Evolutionary conservation across 345 rosid species (phyloP).

Genomic region (Viola odorata): DNA sequence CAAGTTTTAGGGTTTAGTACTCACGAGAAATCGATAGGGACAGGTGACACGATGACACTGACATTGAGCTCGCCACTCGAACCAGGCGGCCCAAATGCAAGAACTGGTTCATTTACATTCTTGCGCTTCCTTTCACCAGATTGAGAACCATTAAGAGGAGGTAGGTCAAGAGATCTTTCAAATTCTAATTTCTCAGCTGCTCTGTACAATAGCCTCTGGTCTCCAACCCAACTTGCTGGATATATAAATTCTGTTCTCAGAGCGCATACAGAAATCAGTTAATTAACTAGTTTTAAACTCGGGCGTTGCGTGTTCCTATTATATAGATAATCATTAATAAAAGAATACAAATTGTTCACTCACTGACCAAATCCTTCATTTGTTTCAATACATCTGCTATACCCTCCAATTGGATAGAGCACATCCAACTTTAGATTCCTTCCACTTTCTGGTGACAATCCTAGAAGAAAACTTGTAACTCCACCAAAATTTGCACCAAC

Average conservation of each 20-base stretch:
- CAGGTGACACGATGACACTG: conserved; percentile 76
- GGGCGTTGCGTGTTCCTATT: too few species aligned
- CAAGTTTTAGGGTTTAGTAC: conserved; percentile 13
- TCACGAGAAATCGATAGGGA: conserved; percentile 72
- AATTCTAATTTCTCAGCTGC: conserved; percentile 59
- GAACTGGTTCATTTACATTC: conserved; percentile 59
- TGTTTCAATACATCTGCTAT: conserved; percentile 61
- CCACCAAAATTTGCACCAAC: conserved; percentile 83
- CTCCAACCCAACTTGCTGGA: conserved; percentile 78
- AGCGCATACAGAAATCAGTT: neutral
- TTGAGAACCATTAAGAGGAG: conserved; percentile 36
- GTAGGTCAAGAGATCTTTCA: conserved; percentile 69
- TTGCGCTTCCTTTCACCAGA: conserved; percentile 29
- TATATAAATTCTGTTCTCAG: conserved; percentile 59
- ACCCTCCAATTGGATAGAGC: conserved; percentile 70
- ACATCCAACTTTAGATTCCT: conserved; percentile 69
- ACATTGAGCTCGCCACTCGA: conserved; percentile 88
- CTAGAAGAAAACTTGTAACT: conserved; percentile 67
- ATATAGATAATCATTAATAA: too few species aligned
- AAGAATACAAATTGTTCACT: conserved; percentile 5
- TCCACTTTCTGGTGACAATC: conserved; percentile 60
- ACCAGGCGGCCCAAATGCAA: conserved; percentile 87
- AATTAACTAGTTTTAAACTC: too few species aligned
- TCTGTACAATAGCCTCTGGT: conserved; percentile 66
- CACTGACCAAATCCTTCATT: conserved; percentile 84